Evolutionary conservation across 208 protist species (phyloP).

Genomic region (Trypanosoma avium): DNA sequence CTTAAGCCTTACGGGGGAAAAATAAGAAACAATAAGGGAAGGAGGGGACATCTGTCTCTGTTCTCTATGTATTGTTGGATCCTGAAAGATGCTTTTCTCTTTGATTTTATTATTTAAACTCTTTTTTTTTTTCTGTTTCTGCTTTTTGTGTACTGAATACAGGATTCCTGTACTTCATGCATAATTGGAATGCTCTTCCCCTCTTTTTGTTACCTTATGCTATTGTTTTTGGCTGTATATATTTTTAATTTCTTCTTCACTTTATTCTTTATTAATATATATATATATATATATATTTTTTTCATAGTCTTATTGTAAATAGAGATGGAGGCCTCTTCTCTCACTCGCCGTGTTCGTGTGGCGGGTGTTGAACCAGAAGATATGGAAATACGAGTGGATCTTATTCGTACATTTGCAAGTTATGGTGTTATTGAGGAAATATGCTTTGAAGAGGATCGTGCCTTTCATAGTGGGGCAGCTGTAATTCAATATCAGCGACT

Average conservation of each 20-base stretch:
- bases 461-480: conserved; percentile 55
- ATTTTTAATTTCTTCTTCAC: too few relatives aligned
- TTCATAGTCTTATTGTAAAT: too few relatives aligned
- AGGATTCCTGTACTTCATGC: too few relatives aligned
- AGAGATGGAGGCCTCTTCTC: neutral
- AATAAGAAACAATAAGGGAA: too few relatives aligned
- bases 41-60: too few relatives aligned
- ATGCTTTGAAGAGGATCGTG: conserved; percentile 42
- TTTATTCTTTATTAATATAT: neutral
- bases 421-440: conserved; percentile 70
- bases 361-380: conserved; percentile 49
- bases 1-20: too few relatives aligned
- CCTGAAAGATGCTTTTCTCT: too few relatives aligned
- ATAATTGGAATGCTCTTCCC: too few relatives aligned
- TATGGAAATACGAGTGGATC: conserved; percentile 39
- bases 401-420: conserved; percentile 58
- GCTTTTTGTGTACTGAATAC: too few relatives aligned
- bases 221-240: conserved; percentile 2
- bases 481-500: conserved; percentile 74
- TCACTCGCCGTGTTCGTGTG: conserved; percentile 54
- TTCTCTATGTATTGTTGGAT: too few relatives aligned
- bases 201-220: neutral
- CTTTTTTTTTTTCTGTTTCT: conserved; percentile 12
- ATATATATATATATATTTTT: conserved; percentile 9
- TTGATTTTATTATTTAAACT: too few relatives aligned